Conservation (phyloP, 2,329 filamentous ascomycete genomes). For the Orbilia javanica region DNA sequence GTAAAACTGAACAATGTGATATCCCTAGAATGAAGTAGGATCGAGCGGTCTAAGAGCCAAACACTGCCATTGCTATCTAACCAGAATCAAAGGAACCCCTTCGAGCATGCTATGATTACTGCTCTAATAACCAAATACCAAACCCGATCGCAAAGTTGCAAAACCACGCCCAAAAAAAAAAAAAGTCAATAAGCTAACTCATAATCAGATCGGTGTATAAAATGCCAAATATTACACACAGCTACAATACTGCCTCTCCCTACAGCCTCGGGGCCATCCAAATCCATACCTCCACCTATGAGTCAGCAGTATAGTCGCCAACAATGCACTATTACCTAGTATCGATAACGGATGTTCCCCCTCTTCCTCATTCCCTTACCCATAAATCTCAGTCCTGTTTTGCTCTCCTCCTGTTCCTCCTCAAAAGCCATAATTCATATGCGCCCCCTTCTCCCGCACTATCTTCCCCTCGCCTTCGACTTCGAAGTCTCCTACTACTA, state of each 20-base stretch:
- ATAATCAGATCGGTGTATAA: slow-evolving; percentile 12
- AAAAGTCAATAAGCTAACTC: slow-evolving; percentile 17
- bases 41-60: background rate
- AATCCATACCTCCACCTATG: slow-evolving; percentile 9
- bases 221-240: slow-evolving; percentile 11
- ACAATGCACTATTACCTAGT: slow-evolving; percentile 35
- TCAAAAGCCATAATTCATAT: slow-evolving; percentile 39
- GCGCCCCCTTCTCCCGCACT: background rate
- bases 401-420: slow-evolving; percentile 34
- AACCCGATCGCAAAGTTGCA: slow-evolving; percentile 2
- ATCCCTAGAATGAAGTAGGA: background rate
- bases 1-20: background rate
- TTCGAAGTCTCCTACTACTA: slow-evolving; percentile 21
- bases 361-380: slow-evolving; percentile 25
- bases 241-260: background rate
- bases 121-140: background rate
- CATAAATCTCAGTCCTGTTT: slow-evolving; percentile 43
- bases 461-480: slow-evolving; percentile 27
- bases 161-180: slow-evolving; percentile 29
- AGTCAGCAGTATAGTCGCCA: slow-evolving; percentile 22
- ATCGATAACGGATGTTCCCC: slow-evolving; percentile 57
- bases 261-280: slow-evolving; percentile 17
- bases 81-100: background rate
- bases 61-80: slow-evolving; percentile 1
- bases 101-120: slow-evolving; percentile 24